Conservation (phyloP, 2,329 filamentous ascomycete genomes). For the Akanthomyces uredinophilus region DNA sequence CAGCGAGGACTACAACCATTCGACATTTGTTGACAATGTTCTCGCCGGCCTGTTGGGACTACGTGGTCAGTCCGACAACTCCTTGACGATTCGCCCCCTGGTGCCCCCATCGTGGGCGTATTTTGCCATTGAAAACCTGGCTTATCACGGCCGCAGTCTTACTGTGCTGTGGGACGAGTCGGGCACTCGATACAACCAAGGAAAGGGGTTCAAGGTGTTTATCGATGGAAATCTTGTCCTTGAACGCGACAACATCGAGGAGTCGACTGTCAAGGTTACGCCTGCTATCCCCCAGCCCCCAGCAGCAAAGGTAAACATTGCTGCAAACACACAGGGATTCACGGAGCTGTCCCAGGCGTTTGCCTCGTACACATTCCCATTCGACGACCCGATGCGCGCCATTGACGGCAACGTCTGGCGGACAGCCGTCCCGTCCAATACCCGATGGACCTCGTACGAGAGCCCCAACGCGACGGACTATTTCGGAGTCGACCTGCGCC, state of each 20-base stretch:
- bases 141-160: slow-evolving; percentile 38
- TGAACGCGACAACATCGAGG: slow-evolving; percentile 18
- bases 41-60: slow-evolving; percentile 39
- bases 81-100: slow-evolving; percentile 34
- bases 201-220: slow-evolving; percentile 33
- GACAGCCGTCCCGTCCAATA: slow-evolving; percentile 33
- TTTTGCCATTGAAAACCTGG: slow-evolving; percentile 37
- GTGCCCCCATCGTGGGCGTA: slow-evolving; percentile 32
- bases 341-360: slow-evolving; percentile 28
- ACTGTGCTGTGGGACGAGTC: slow-evolving; percentile 36
- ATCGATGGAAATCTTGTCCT: slow-evolving; percentile 25
- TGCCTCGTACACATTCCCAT: slow-evolving; percentile 28
- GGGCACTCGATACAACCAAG: slow-evolving; percentile 32
- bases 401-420: slow-evolving; percentile 40
- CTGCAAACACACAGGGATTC: slow-evolving; percentile 31
- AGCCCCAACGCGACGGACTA: slow-evolving; percentile 28
- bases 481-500: slow-evolving; percentile 17
- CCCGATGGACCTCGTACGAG: slow-evolving; percentile 33
- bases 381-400: slow-evolving; percentile 31
- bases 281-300: neutral
- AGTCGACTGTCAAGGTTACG: slow-evolving; percentile 18
- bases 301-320: slow-evolving; percentile 30
- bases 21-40: slow-evolving; percentile 40
- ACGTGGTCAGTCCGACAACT: slow-evolving; percentile 33
- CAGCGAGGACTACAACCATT: slow-evolving; percentile 34